Evolutionary conservation across 768 basidiomycete genomes (phyloP).

Genomic region (Russula lepida): DNA sequence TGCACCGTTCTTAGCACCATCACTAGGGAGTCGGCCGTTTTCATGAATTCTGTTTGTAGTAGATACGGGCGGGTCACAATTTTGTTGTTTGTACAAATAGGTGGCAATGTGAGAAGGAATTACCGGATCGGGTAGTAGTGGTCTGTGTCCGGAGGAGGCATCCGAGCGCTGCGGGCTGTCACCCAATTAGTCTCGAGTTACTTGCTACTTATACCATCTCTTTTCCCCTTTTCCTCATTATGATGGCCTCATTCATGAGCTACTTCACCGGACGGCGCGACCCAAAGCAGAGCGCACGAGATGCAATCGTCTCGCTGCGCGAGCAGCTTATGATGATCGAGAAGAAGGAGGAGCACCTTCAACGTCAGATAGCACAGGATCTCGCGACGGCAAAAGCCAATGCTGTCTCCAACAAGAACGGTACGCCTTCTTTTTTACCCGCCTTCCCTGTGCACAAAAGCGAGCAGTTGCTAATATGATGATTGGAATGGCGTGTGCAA

Average conservation of each 20-base stretch:
- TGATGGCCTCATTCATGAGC: conserved; percentile 49
- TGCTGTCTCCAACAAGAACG: conserved; percentile 86
- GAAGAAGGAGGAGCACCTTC: conserved; percentile 97
- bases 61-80: background rate
- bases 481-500: background rate
- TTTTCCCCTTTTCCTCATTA: background rate
- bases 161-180: background rate
- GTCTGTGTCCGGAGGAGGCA: background rate
- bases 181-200: background rate
- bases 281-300: conserved; percentile 75
- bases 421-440: conserved; percentile 39
- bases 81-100: background rate
- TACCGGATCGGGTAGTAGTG: background rate
- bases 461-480: background rate
- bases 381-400: conserved; percentile 85
- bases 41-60: background rate
- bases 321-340: conserved; percentile 95
- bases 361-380: conserved; percentile 96
- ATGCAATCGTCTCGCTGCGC: conserved; percentile 88
- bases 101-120: background rate
- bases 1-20: conserved; percentile 1
- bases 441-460: background rate
- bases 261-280: conserved; percentile 83
- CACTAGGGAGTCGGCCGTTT: background rate
- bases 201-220: background rate